A percentile compares a stretch with the other conserved stretches of the same genome.
Conservation (phyloP, 2,329 filamentous ascomycete species). For the Cladosporium velox region DNA sequence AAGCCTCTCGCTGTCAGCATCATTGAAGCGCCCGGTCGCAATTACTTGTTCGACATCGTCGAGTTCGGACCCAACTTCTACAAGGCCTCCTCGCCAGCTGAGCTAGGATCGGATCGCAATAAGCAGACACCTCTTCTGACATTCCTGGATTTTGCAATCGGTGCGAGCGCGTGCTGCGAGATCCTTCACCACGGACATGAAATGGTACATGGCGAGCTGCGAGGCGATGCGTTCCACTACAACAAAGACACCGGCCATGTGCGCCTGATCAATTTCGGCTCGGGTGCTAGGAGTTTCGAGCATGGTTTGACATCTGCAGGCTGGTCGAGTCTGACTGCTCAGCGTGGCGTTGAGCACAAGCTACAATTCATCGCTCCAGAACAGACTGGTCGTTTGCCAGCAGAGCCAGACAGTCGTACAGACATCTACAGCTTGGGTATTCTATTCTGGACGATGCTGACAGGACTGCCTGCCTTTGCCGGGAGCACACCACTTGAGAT, state of each 20-base stretch:
- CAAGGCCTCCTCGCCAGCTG: slow-evolving; percentile 30
- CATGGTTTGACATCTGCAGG: slow-evolving; percentile 81
- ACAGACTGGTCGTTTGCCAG: slow-evolving; percentile 89
- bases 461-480: slow-evolving; percentile 76
- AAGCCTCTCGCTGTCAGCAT: slow-evolving; percentile 75
- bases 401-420: slow-evolving; percentile 86
- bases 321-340: slow-evolving; percentile 80
- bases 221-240: slow-evolving; percentile 89
- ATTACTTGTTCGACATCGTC: slow-evolving; percentile 69
- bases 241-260: slow-evolving; percentile 69
- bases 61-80: slow-evolving; percentile 69
- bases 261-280: slow-evolving; percentile 81
- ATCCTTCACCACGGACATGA: slow-evolving; percentile 87
- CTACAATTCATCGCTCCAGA: slow-evolving; percentile 91
- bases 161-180: slow-evolving; percentile 81
- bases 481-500: slow-evolving; percentile 83
- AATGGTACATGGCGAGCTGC: slow-evolving; percentile 86
- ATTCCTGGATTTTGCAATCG: slow-evolving; percentile 90
- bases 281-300: slow-evolving; percentile 84
- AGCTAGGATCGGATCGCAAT: slow-evolving; percentile 22
- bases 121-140: slow-evolving; percentile 54
- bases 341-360: slow-evolving; percentile 84
- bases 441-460: slow-evolving; percentile 82
- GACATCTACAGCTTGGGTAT: slow-evolving; percentile 93
- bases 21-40: slow-evolving; percentile 74